Percentiles rank a stretch among this genome's conserved stretches.
Evolutionary conservation across 768 basidiomycete species (phyloP).

Genomic region (Austroboletus festivus): DNA sequence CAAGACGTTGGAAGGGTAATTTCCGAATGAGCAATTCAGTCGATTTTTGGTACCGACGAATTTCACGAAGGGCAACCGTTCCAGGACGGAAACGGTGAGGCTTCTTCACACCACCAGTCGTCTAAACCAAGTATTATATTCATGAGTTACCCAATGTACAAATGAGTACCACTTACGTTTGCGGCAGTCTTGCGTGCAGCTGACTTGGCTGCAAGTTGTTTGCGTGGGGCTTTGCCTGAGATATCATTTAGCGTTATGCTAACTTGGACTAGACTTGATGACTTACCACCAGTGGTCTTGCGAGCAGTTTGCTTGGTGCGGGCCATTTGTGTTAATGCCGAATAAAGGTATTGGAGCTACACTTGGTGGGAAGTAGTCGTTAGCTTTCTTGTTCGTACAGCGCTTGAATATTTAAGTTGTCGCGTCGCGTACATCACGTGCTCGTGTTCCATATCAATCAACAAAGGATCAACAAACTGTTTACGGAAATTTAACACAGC

Average conservation of each 20-base stretch:
- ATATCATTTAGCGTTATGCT: too few relatives aligned
- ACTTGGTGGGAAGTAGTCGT: too few relatives aligned
- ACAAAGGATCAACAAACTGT: conserved; percentile 7
- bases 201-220: conserved; percentile 95
- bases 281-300: conserved; percentile 95
- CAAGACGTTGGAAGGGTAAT: conserved; percentile 98
- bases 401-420: conserved; percentile 24
- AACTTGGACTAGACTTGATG: too few relatives aligned
- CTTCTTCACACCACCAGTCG: conserved; percentile 94
- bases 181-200: conserved; percentile 86
- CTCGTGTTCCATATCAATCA: background rate
- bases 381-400: too few relatives aligned
- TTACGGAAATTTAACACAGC: conserved; percentile 33
- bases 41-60: conserved; percentile 96
- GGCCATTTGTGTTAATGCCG: too few relatives aligned
- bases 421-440: conserved; percentile 33
- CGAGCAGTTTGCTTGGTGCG: conserved; percentile 99
- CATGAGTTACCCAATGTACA: too few relatives aligned
- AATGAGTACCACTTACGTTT: conserved; percentile 58
- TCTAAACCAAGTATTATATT: too few relatives aligned
- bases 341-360: too few relatives aligned
- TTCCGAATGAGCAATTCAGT: conserved; percentile 99
- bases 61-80: conserved; percentile 99
- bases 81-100: conserved; percentile 96
- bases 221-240: conserved; percentile 84